Evolutionary conservation across 768 basidiomycete species (phyloP).

Genomic region (Sarcodon sp.): DNA sequence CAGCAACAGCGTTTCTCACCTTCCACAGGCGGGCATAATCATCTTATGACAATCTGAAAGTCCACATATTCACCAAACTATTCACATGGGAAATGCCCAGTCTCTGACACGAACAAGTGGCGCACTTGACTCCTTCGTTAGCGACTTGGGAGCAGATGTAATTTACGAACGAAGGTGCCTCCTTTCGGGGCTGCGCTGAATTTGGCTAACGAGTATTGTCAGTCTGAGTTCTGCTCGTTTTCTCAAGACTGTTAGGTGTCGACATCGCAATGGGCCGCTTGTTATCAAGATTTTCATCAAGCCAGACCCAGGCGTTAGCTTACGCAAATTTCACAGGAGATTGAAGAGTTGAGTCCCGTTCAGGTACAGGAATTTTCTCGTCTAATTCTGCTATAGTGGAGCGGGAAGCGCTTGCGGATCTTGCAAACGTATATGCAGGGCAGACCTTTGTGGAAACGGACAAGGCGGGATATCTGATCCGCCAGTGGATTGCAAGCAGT

Average conservation of each 20-base stretch:
- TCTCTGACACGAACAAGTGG: slow-evolving; percentile 65
- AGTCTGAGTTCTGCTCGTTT: slow-evolving; percentile 65
- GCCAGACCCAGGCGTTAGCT: slow-evolving; percentile 73
- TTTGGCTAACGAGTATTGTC: not conserved
- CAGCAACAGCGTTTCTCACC: too few relatives aligned
- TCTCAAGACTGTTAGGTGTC: slow-evolving; percentile 74
- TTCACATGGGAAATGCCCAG: slow-evolving; percentile 68
- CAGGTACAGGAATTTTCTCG: slow-evolving; percentile 2
- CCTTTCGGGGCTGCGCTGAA: slow-evolving; percentile 1
- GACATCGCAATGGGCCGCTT: slow-evolving; percentile 71
- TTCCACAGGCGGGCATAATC: too few relatives aligned
- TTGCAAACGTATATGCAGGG: slow-evolving; percentile 82
- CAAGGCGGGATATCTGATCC: slow-evolving; percentile 87
- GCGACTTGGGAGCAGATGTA: slow-evolving; percentile 78
- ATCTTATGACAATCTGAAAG: too few relatives aligned
- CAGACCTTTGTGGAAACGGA: slow-evolving; percentile 90
- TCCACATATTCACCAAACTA: not conserved
- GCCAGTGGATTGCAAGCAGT: slow-evolving; percentile 91
- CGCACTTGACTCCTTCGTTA: slow-evolving; percentile 83
- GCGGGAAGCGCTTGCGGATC: slow-evolving; percentile 70
- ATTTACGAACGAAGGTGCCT: slow-evolving; percentile 85
- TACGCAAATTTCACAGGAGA: slow-evolving; percentile 60
- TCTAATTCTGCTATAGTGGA: slow-evolving; percentile 41
- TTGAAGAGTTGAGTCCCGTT: slow-evolving; percentile 48
- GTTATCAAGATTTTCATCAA: slow-evolving; percentile 96